Evolutionary conservation across 108 stramenopile species (phyloP).

Genomic region (Skeletonema marinoi): DNA sequence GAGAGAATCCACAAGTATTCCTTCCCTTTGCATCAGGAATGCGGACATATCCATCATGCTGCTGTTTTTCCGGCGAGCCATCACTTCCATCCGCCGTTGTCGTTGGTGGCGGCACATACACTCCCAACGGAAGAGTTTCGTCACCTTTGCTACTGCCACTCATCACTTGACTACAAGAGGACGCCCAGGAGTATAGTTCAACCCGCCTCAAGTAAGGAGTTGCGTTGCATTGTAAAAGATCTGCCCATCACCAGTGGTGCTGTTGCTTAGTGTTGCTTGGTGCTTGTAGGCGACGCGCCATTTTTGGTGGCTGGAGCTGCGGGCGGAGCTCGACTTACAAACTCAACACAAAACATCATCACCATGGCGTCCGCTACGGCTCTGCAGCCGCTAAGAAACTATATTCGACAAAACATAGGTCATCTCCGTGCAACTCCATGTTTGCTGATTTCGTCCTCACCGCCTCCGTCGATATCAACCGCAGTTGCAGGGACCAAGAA

Average conservation of each 20-base stretch:
- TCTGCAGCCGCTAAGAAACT: conserved; percentile 32
- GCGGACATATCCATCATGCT: conserved; percentile 42
- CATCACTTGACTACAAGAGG: neutral
- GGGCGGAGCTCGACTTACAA: too few relatives aligned
- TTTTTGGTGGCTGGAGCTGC: too few relatives aligned
- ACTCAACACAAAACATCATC: too few relatives aligned
- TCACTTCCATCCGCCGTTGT: neutral
- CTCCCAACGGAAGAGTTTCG: neutral
- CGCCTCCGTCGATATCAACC: conserved; percentile 1
- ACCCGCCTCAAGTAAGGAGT: too few relatives aligned
- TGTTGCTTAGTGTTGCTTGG: too few relatives aligned
- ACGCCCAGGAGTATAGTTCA: neutral
- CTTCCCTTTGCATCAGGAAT: conserved; percentile 58
- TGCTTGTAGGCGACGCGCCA: too few relatives aligned
- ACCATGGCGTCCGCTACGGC: neutral
- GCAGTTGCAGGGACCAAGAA: conserved; percentile 7
- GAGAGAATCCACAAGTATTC: conserved; percentile 60
- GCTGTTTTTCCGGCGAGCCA: neutral
- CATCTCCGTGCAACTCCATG: conserved; percentile 43
- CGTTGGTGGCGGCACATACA: neutral
- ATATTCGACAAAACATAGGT: conserved; percentile 31
- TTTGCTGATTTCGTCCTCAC: conserved; percentile 37
- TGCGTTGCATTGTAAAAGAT: too few relatives aligned
- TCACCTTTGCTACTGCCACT: neutral
- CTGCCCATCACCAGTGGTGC: too few relatives aligned